Percentiles rank a stretch among this genome's conserved stretches.
These are phyloP conservation scores for Bryum argenteum DNA, from an alignment of 225 moss, liverwort and hornwort genomes.

Conservation along the genomic window DNA sequence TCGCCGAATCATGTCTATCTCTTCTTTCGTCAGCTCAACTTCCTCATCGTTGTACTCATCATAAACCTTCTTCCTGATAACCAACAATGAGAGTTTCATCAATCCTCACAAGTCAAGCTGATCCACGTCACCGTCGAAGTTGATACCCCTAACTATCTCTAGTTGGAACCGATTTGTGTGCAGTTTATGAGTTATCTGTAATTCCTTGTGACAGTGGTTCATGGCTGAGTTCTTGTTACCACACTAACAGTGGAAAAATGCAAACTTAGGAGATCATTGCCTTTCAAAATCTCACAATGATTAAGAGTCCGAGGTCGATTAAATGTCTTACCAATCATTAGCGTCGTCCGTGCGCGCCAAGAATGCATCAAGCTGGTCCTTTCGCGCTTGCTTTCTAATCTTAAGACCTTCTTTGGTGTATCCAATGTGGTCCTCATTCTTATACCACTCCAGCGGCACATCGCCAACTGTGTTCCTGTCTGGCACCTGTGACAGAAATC, in stretches of 20 bases:
- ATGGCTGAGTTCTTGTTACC: not conserved
- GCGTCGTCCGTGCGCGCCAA: constrained; percentile 77
- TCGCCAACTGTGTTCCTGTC: constrained; percentile 90
- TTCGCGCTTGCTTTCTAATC: constrained; percentile 72
- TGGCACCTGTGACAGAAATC: constrained; percentile 46
- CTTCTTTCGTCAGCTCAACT: constrained; percentile 84
- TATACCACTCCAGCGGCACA: constrained; percentile 95
- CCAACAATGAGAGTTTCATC: constrained; percentile 1
- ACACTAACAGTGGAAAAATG: not conserved
- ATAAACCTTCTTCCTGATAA: constrained; percentile 79
- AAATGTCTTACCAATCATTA: constrained; percentile 71
- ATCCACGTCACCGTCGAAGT: not conserved
- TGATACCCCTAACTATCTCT: not conserved
- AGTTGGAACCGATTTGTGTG: not conserved
- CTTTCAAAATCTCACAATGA: not conserved
- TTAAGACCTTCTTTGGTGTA: constrained; percentile 80
- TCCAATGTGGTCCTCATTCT: constrained; percentile 93
- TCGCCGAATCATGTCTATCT: constrained; percentile 82
- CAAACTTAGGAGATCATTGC: not conserved
- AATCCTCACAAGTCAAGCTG: not conserved
- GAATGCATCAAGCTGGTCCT: constrained; percentile 88
- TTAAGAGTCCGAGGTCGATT: not conserved
- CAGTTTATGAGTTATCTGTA: not conserved
- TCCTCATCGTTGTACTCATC: constrained; percentile 99
- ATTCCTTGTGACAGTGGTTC: not conserved